These are phyloP conservation scores for Trichoderma cornu-damae DNA, from an alignment of 2,329 filamentous ascomycete species.

Conservation along the genomic window DNA sequence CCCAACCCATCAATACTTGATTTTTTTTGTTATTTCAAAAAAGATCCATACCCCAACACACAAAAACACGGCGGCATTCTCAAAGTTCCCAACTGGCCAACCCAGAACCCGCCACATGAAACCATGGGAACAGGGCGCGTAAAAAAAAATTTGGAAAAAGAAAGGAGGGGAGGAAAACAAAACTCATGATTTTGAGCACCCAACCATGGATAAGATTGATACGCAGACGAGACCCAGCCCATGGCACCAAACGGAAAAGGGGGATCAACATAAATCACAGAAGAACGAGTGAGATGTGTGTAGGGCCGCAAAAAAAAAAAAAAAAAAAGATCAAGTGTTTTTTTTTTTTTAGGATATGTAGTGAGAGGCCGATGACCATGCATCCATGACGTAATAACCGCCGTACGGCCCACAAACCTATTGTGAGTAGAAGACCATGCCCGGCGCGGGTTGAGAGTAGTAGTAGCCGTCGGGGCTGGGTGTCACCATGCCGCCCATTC, in stretches of 20 bases:
- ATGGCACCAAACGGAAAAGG: constrained; percentile 11
- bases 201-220: constrained; percentile 13
- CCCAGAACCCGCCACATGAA: constrained; percentile 4
- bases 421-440: constrained; percentile 58
- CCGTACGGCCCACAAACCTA: constrained; percentile 36
- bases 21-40: constrained; percentile 1
- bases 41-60: background rate
- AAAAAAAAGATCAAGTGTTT: too few species aligned
- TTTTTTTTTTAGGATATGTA: constrained; percentile 29
- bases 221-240: constrained; percentile 11
- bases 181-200: constrained; percentile 19
- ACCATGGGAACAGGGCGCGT: background rate
- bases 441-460: constrained; percentile 52
- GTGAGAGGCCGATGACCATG: constrained; percentile 20
- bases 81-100: background rate
- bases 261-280: background rate
- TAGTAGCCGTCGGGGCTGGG: constrained; percentile 66
- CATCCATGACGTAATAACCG: constrained; percentile 23
- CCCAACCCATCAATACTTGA: background rate
- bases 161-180: background rate
- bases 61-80: background rate
- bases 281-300: constrained; percentile 11
- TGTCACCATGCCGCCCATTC: constrained; percentile 78
- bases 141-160: background rate
- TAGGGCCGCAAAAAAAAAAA: constrained; percentile 26